Conservation (phyloP, 2,329 filamentous ascomycete species). For the Calonectria fujianensis region DNA sequence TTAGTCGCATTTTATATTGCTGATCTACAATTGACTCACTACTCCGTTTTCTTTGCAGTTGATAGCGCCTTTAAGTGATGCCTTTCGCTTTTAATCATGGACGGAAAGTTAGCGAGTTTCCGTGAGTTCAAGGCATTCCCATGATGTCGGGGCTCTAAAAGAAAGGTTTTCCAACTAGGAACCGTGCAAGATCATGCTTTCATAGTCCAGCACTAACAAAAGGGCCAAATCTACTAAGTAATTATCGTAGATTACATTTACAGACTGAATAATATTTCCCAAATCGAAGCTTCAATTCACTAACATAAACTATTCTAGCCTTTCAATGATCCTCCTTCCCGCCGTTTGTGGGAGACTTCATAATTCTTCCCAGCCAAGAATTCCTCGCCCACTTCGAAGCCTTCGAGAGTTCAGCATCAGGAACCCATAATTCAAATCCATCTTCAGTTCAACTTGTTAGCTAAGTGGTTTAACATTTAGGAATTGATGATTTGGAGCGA, state of each 20-base stretch:
- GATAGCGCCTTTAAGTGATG: neutral
- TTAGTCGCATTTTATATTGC: neutral
- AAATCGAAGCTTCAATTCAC: neutral
- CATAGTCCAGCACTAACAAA: neutral
- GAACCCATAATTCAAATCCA: slow-evolving; percentile 1
- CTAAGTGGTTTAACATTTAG: neutral
- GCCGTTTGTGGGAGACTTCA: neutral
- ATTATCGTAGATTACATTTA: neutral
- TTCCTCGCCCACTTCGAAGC: neutral
- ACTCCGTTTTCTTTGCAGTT: neutral
- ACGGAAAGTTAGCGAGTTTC: neutral
- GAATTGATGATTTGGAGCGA: neutral
- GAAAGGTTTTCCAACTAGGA: neutral
- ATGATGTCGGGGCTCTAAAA: neutral
- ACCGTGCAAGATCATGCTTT: neutral
- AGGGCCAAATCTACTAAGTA: neutral
- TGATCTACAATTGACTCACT: neutral
- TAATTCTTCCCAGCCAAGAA: neutral
- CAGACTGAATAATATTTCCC: neutral
- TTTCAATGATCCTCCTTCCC: neutral
- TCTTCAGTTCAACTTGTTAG: neutral
- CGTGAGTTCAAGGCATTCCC: neutral
- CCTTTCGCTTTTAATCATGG: neutral
- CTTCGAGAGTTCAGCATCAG: neutral
- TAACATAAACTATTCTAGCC: neutral